Base-by-base conservation (phyloP, 1,284 basidiomycete species). In the Fomes fomentarius region DNA sequence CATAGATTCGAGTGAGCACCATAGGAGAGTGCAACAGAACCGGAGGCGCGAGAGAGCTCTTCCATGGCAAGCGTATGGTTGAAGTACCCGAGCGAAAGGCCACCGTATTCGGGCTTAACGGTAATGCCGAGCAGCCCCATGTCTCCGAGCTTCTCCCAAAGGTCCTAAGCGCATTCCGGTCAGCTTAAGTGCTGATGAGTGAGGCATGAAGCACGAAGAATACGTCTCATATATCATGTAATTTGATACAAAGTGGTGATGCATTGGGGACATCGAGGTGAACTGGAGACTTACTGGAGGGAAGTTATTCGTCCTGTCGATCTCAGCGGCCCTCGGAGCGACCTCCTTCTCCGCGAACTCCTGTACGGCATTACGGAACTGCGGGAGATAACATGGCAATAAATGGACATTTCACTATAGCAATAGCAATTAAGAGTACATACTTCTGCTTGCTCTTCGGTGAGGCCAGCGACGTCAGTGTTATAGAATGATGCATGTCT, bases 1-100 rank as follows among this genome's bases (percentile, higher is more conserved):
- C 94, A 94, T 19, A 94, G 79, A 69, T 94, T 96, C 4, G 93
- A 95, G 68, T 98, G 96, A 11, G 95, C 94, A 50, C 94, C 95
- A 64, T 98, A 98, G 3, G 92, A 94, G 10, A 98, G 82, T 1
- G 89, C 95, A 30, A 98, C 87, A 3, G 91, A 93, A 21, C 94
- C 95, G 6, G 93, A 96, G 7, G 93, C 92, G 25, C 87, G 78
- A 24, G 94, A 96, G 50, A 98, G 77, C 63, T 93, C 91, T 74
- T 97, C 94, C 94, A 96, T 96, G 3, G 91, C 94, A 42, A 97
- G 79, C 2, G 89, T 89, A 71, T 97, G 94, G 56, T 94, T 84
- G 54, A 96, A 80, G 73, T 96, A 97, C 6, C 92, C 91, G 54
- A 91, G 76, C 2, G 79, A 83, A 37, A 94, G 78, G 4, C 94